Evolutionary conservation across 495 filamentous ascomycete genomes (phyloP), one percentile per base, ranked within the genome.

Genomic region (Venustampulla echinocandica): DNA sequence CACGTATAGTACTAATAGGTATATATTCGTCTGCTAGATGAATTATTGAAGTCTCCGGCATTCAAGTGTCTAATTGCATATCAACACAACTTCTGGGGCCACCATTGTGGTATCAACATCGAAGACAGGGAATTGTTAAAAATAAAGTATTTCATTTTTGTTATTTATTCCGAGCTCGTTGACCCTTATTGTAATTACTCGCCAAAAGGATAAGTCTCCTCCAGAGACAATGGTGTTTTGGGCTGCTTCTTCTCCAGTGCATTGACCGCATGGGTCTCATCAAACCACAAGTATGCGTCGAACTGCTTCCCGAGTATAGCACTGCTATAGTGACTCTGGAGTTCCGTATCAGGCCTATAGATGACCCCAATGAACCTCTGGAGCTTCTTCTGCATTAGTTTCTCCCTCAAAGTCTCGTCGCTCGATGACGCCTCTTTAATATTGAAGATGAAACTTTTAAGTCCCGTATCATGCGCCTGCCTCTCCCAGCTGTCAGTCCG

Each of bases 361-460:
- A 80, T 75, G 10, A 79, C 76, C 1, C 76, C 76, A 25, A 80
- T 79, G 43, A 77, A 79, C 5, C 76, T 54, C 61, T 79, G 63
- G 5, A 76, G 57, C 14, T 69, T 53, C 21, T 57, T 60, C 40
- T 59, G 51, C 50, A 59, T 62, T 37, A 79, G 49, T 9, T 63
- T 42, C n/a, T n/a, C n/a, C n/a, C n/a, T n/a, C n/a, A n/a, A n/a
- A n/a, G n/a, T n/a, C n/a, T n/a, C n/a, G n/a, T n/a, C n/a, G n/a
- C n/a, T n/a, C n/a, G n/a, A n/a, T n/a, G n/a, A n/a, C 6, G 50
- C 65, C 5, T 61, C 59, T n/a, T 73, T 59, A 19, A 80, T 50
- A 47, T 79, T 36, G 11, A 48, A 19, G 13, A 48, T 28, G 46
- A 48, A 48, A 19, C 35, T 27, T 23, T n/a, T n/a, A 11, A 68